These are phyloP conservation scores for Baudoinia panamericana DNA, from an alignment of 495 filamentous ascomycete genomes.

Conservation along the genomic window DNA sequence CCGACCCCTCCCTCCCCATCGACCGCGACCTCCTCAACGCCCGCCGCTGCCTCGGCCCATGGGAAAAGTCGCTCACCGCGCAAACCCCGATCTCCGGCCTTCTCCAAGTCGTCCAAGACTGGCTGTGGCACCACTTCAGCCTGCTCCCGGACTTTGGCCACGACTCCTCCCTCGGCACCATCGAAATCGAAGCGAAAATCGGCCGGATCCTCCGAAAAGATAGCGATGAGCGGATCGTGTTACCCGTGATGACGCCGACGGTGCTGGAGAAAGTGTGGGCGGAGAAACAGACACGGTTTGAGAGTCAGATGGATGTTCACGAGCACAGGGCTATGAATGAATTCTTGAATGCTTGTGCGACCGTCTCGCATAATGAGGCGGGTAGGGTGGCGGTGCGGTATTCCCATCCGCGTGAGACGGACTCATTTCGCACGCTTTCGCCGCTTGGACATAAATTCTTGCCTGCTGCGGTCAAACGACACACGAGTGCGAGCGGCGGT, in stretches of 20 bases:
- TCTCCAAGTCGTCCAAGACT: constrained; percentile 2
- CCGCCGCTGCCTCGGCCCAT: constrained; percentile 5
- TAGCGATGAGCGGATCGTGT: constrained; percentile 48
- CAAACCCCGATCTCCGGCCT: constrained; percentile 7
- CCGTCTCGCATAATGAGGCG: constrained; percentile 23
- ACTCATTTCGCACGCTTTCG: constrained; percentile 70
- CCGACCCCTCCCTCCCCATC: constrained; percentile 11
- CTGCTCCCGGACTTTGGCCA: constrained; percentile 29
- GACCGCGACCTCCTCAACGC: constrained; percentile 15
- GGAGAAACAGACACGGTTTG: constrained; percentile 37
- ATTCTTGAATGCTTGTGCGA: constrained; percentile 62
- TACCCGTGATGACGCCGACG: constrained; percentile 54
- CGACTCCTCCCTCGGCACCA: constrained; percentile 23
- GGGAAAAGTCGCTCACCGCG: constrained; percentile 19
- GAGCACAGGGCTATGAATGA: constrained; percentile 70
- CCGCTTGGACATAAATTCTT: constrained; percentile 37
- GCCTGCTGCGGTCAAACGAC: constrained; percentile 27
- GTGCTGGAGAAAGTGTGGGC: constrained; percentile 37
- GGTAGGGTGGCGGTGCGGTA: constrained; percentile 62
- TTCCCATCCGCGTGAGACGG: constrained; percentile 63
- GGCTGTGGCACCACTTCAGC: constrained; percentile 30
- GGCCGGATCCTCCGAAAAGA: constrained; percentile 63
- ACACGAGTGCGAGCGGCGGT: too few relatives aligned
- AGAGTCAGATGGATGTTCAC: constrained; percentile 71
- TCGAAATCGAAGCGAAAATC: constrained; percentile 82